phyloP scores from a whole-genome alignment of 169 alveolate genomes.

The Cryptosporidium tyzzeri region DNA sequence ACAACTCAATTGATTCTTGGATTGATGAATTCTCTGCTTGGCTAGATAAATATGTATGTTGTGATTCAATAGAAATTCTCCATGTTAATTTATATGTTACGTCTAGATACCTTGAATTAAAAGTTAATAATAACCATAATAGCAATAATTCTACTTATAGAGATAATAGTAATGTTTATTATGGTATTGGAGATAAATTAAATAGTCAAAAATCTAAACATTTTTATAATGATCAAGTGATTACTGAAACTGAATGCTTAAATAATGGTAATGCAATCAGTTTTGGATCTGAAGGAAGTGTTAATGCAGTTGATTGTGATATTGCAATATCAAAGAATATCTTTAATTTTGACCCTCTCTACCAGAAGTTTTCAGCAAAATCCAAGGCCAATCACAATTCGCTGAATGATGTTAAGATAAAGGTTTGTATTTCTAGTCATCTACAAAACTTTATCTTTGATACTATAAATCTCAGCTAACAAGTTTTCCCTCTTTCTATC shows the following conservation, averaged over 20 bases:
- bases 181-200: not conserved
- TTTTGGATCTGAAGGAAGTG: not conserved
- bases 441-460: constrained; percentile 21
- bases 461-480: not conserved
- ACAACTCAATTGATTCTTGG: constrained; percentile 26
- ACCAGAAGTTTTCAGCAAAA: not conserved
- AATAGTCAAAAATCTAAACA: not conserved
- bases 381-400: constrained; percentile 6
- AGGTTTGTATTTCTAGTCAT: constrained; percentile 22
- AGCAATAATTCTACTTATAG: not conserved
- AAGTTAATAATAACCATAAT: not conserved
- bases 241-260: not conserved
- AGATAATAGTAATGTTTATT: not conserved
- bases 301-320: not conserved
- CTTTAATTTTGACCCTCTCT: not conserved
- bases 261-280: not conserved
- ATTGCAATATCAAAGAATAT: not conserved
- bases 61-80: constrained; percentile 40
- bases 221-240: not conserved
- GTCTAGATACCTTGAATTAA: constrained; percentile 42
- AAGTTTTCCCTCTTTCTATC: no score
- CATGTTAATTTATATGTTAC: constrained; percentile 30
- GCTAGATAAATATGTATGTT: constrained; percentile 59
- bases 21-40: constrained; percentile 51
- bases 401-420: constrained; percentile 2